phyloP scores from a whole-genome alignment of 768 basidiomycete genomes.

The Hygrocybe punicea region DNA sequence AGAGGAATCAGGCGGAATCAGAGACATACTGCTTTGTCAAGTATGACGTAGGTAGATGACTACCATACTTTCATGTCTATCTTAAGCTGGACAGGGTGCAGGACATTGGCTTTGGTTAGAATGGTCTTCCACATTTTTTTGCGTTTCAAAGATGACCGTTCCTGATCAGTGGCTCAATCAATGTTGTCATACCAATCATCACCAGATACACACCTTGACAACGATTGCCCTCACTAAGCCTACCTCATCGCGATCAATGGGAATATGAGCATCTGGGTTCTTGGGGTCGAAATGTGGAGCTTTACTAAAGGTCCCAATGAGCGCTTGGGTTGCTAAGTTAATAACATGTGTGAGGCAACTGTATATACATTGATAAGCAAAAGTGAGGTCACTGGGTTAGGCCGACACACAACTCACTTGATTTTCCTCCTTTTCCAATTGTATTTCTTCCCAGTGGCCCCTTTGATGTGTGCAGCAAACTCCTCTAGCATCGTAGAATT shows the following conservation, averaged over 20 bases:
- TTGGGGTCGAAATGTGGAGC: constrained; percentile 10
- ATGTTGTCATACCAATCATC: no score
- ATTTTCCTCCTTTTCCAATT: constrained; percentile 3
- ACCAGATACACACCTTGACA: no score
- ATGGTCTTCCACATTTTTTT: constrained; percentile 21
- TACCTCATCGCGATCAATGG: constrained; percentile 22
- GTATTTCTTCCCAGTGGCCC: not conserved
- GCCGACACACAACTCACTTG: not conserved
- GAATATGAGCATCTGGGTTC: constrained; percentile 15
- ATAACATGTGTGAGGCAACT: constrained; percentile 34
- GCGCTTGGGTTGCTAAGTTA: constrained; percentile 33
- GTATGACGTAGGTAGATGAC: constrained; percentile 33
- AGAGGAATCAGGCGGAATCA: not conserved
- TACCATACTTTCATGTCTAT: constrained; percentile 32
- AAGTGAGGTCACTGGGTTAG: not conserved
- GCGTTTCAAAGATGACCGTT: constrained; percentile 23
- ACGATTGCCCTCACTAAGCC: constrained; percentile 6
- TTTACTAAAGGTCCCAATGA: constrained; percentile 24
- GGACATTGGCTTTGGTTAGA: constrained; percentile 7
- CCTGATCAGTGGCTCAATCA: constrained; percentile 15
- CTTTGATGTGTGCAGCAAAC: constrained; percentile 17
- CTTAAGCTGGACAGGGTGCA: constrained; percentile 16
- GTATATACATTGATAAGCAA: not conserved
- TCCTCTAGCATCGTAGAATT: constrained; percentile 35
- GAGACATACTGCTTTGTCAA: constrained; percentile 7